Percentiles rank a stretch among this genome's conserved stretches.
Evolutionary conservation across 2,329 filamentous ascomycete species (phyloP).

Genomic region (Lachnellula arida): DNA sequence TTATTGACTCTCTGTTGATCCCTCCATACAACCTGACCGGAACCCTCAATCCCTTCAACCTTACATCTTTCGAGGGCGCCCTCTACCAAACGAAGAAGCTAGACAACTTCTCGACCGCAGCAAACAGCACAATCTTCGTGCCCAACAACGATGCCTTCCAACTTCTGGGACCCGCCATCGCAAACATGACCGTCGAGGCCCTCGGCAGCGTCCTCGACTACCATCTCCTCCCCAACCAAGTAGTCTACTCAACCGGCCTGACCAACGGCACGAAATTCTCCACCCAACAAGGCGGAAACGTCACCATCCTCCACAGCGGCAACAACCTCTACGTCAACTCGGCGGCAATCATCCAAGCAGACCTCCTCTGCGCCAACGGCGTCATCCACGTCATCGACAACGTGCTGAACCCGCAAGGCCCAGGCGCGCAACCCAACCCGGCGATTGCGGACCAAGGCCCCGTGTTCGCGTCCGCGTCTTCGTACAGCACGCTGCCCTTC

Average conservation of each 20-base stretch:
- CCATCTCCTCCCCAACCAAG: constrained; percentile 29
- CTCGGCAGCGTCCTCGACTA: constrained; percentile 33
- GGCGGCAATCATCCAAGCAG: constrained; percentile 33
- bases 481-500: constrained; percentile 31
- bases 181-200: constrained; percentile 26
- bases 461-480: constrained; percentile 30
- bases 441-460: constrained; percentile 33
- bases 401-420: constrained; percentile 42
- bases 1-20: constrained; percentile 48
- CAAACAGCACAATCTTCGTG: constrained; percentile 48
- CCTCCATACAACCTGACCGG: constrained; percentile 39
- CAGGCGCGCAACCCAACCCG: constrained; percentile 35
- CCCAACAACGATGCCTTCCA: constrained; percentile 35
- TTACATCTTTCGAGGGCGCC: constrained; percentile 36
- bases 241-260: constrained; percentile 32
- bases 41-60: constrained; percentile 35
- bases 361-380: constrained; percentile 33
- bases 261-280: constrained; percentile 27
- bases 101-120: constrained; percentile 33
- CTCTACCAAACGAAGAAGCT: constrained; percentile 31
- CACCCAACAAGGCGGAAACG: constrained; percentile 28
- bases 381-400: constrained; percentile 35
- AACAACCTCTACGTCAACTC: constrained; percentile 37
- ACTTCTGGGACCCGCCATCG: constrained; percentile 32
- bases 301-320: constrained; percentile 34